Percentiles rank a stretch among this genome's conserved stretches.
These are phyloP conservation scores for Lanmaoa pseudosensibilis DNA, from an alignment of 768 basidiomycete genomes.

Conservation along the genomic window DNA sequence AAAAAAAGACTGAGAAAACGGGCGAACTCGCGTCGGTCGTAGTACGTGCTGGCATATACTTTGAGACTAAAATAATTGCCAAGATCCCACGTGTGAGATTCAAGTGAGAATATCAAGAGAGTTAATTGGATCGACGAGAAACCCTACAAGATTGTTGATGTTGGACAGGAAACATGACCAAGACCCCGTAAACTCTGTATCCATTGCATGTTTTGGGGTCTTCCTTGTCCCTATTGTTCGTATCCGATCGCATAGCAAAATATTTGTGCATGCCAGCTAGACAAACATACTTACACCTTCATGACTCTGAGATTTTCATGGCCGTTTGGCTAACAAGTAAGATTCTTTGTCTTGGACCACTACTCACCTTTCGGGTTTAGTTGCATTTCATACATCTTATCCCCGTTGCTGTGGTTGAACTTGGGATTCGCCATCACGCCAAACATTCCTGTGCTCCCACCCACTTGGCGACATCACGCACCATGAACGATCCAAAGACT, in stretches of 20 bases:
- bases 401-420: not conserved
- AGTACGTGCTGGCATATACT: too few species aligned
- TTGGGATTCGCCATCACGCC: constrained; percentile 15
- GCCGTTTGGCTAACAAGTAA: constrained; percentile 1
- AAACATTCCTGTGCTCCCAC: not conserved
- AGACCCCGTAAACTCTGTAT: constrained; percentile 24
- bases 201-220: constrained; percentile 14
- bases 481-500: constrained; percentile 15
- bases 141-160: not conserved
- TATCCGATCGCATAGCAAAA: not conserved
- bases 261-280: constrained; percentile 17
- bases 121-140: not conserved
- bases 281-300: constrained; percentile 14
- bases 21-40: not conserved
- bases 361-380: not conserved
- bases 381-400: not conserved
- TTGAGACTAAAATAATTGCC: not conserved
- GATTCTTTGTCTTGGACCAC: not conserved
- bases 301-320: constrained; percentile 6
- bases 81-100: not conserved
- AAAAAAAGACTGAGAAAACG: not conserved
- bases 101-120: too few species aligned
- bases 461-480: not conserved
- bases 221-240: constrained; percentile 6
- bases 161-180: not conserved